Conservation (phyloP, 345 rosid species). For the Eucalyptus caleyi region DNA sequence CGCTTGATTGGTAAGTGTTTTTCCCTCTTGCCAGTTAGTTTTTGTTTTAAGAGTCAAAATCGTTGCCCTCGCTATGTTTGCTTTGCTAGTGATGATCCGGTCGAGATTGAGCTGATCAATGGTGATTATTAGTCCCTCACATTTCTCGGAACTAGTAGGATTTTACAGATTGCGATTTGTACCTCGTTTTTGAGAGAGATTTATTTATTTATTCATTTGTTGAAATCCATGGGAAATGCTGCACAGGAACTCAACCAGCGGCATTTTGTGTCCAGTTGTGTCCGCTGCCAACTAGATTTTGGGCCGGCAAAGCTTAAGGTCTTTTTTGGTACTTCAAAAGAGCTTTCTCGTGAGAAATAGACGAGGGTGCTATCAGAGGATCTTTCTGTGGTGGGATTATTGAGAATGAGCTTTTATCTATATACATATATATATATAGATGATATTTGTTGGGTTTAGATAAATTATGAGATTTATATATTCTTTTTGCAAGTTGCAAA, state of each 20-base stretch:
- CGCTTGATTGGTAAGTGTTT: neutral
- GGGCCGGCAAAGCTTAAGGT: neutral
- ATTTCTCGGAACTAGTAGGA: neutral
- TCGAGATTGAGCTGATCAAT: neutral
- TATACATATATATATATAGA: too few relatives aligned
- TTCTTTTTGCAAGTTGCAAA: neutral
- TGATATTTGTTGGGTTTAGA: neutral
- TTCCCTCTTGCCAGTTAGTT: neutral
- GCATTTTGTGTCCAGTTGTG: neutral
- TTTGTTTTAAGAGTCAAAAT: neutral
- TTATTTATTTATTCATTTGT: neutral
- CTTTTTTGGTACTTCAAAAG: neutral
- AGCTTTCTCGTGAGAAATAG: neutral
- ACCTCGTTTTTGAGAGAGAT: neutral
- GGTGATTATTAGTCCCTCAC: neutral
- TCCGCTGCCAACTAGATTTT: neutral
- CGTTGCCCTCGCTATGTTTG: neutral
- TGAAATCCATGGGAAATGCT: neutral
- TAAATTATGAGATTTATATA: neutral
- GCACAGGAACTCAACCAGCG: neutral
- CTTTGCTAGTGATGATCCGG: neutral
- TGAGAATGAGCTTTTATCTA: neutral
- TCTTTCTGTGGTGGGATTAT: neutral
- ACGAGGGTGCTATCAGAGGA: neutral
- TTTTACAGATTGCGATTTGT: neutral